Percentiles rank a stretch among this genome's conserved stretches.
phyloP scores from a whole-genome alignment of 2,329 filamentous ascomycete species.

The Dactylellina cionopaga region DNA sequence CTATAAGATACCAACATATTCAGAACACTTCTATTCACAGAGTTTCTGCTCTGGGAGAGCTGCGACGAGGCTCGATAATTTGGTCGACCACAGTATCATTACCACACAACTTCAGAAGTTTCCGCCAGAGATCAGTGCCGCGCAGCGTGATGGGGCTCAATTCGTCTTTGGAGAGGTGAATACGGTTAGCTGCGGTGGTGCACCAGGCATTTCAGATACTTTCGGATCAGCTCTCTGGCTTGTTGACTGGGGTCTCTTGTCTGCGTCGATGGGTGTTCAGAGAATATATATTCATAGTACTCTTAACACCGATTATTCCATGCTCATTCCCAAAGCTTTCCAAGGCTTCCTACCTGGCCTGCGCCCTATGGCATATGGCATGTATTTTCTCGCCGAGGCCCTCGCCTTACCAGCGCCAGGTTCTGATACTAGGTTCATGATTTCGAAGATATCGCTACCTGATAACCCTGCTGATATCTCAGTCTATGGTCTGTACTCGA shows the following conservation, averaged over 20 bases:
- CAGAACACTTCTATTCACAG: constrained; percentile 19
- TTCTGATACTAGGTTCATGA: constrained; percentile 4
- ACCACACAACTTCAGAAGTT: constrained; percentile 56
- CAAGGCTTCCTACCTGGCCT: background rate
- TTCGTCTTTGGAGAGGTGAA: constrained; percentile 61
- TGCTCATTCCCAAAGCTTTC: background rate
- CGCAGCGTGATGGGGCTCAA: constrained; percentile 14
- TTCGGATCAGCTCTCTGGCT: constrained; percentile 62
- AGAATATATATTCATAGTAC: constrained; percentile 59
- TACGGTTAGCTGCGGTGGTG: constrained; percentile 61
- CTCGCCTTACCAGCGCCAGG: constrained; percentile 6
- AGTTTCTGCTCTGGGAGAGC: background rate
- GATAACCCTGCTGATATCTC: constrained; percentile 1
- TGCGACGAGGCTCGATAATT: background rate
- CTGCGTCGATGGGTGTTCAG: constrained; percentile 60
- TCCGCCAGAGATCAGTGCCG: constrained; percentile 53
- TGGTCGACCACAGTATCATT: constrained; percentile 8
- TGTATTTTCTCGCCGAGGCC: constrained; percentile 23
- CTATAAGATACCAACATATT: constrained; percentile 8
- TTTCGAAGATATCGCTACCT: background rate
- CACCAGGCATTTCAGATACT: constrained; percentile 61
- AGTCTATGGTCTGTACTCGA: constrained; percentile 13
- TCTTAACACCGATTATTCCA: constrained; percentile 2
- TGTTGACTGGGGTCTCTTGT: constrained; percentile 60
- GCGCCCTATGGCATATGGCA: constrained; percentile 14